Conservation (phyloP, 768 basidiomycete species). For the Scleroderma bovista region DNA sequence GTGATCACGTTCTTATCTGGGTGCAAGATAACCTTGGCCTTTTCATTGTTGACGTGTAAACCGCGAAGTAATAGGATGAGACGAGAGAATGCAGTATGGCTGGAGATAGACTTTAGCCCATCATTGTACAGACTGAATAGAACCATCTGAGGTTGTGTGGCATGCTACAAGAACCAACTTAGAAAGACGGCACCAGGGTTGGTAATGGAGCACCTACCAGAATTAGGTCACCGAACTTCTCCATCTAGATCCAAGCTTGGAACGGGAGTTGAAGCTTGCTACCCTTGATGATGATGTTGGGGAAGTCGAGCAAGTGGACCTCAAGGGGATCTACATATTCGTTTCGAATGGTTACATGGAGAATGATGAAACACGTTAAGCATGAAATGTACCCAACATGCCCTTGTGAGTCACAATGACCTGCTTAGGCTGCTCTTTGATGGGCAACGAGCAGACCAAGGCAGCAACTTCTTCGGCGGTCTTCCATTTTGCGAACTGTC, state of each 20-base stretch:
- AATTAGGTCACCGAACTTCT: slow-evolving; percentile 98
- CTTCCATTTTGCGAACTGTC: too few species aligned
- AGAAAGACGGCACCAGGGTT: neutral
- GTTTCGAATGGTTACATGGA: slow-evolving; percentile 5
- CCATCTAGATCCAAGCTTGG: slow-evolving; percentile 99
- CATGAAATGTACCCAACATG: slow-evolving; percentile 82
- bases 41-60: slow-evolving; percentile 99
- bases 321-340: slow-evolving; percentile 71
- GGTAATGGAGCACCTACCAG: slow-evolving; percentile 41
- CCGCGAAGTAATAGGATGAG: slow-evolving; percentile 95
- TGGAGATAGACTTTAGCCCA: slow-evolving; percentile 98
- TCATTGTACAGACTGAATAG: slow-evolving; percentile 98
- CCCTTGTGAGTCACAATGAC: slow-evolving; percentile 99
- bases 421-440: slow-evolving; percentile 99
- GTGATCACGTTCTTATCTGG: slow-evolving; percentile 97
- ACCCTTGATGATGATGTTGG: slow-evolving; percentile 99
- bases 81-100: slow-evolving; percentile 98
- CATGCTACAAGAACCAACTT: slow-evolving; percentile 47
- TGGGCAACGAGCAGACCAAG: too few species aligned
- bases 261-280: slow-evolving; percentile 97
- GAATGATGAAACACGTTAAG: too few species aligned
- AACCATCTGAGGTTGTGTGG: slow-evolving; percentile 99
- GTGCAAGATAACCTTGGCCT: slow-evolving; percentile 96
- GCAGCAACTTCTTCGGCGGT: too few species aligned
- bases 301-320: slow-evolving; percentile 98